Evolutionary conservation across 2,329 filamentous ascomycete genomes (phyloP).

Genomic region (Talaromyces sp.): DNA sequence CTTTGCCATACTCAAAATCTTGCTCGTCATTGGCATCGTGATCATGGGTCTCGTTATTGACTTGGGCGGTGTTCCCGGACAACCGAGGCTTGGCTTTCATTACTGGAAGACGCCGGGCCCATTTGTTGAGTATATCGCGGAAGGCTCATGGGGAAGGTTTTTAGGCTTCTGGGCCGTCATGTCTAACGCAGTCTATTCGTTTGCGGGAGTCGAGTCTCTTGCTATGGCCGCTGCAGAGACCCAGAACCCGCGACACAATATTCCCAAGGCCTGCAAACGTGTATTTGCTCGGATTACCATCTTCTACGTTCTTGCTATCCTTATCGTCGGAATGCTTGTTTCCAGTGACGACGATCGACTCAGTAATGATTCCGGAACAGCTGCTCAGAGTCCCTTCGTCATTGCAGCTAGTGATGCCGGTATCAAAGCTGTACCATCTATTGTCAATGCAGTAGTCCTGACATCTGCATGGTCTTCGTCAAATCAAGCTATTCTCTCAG

Average conservation of each 20-base stretch:
- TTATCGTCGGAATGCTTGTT: conserved; percentile 20
- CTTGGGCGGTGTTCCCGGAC: conserved; percentile 60
- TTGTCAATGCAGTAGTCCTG: conserved; percentile 44
- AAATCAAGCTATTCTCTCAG: conserved; percentile 42
- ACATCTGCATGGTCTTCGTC: conserved; percentile 44
- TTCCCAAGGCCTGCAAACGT: conserved; percentile 20
- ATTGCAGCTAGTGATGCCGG: conserved; percentile 40
- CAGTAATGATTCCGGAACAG: conserved; percentile 22
- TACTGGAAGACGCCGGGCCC: conserved; percentile 68
- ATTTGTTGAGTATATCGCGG: conserved; percentile 60
- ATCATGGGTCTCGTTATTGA: conserved; percentile 74
- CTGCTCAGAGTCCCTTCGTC: conserved; percentile 41
- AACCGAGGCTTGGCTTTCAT: conserved; percentile 71
- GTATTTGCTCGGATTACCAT: conserved; percentile 18
- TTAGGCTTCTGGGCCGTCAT: conserved; percentile 58
- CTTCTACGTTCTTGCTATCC: conserved; percentile 19
- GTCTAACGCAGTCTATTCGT: conserved; percentile 41
- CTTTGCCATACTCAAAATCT: conserved; percentile 72
- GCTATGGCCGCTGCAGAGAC: conserved; percentile 77
- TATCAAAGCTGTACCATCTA: conserved; percentile 37
- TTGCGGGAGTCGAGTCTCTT: conserved; percentile 67
- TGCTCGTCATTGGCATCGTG: conserved; percentile 71
- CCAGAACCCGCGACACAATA: conserved; percentile 19
- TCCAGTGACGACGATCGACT: conserved; percentile 14
- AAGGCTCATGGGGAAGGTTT: conserved; percentile 59